Evolutionary conservation across 257 asterid species (phyloP).

Genomic region (Solanum rostratum): DNA sequence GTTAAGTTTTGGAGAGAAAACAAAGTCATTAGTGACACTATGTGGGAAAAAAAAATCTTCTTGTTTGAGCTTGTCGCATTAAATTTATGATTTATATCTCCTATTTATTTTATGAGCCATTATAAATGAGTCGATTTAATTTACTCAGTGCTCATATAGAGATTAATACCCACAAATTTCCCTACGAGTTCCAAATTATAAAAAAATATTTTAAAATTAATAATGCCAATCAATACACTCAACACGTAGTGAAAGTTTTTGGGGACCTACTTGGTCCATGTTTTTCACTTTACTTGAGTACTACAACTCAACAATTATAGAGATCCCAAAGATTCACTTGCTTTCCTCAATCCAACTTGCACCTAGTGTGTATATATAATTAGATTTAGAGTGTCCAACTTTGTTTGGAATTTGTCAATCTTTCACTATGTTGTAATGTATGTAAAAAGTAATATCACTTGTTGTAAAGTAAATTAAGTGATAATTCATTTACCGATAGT

Average conservation of each 20-base stretch:
- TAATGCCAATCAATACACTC: neutral
- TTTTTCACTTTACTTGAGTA: neutral
- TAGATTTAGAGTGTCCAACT: neutral
- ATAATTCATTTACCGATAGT: neutral
- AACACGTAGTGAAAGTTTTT: neutral
- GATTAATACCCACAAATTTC: no score
- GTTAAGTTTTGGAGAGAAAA: no score
- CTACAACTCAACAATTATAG: neutral
- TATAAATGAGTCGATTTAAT: neutral
- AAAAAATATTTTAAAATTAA: no score
- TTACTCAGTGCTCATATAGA: accelerated
- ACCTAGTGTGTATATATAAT: neutral
- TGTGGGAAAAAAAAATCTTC: neutral
- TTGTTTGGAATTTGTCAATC: neutral
- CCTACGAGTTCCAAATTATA: no score
- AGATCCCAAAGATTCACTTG: neutral
- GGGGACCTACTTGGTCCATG: neutral
- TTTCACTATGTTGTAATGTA: neutral
- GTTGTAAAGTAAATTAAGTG: neutral
- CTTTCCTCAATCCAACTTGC: neutral
- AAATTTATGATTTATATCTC: accelerated
- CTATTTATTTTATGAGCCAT: accelerated
- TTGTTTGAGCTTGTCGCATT: accelerated
- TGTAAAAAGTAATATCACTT: neutral
- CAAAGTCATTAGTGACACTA: no score